A percentile compares a stretch with the other conserved stretches of the same genome.
Evolutionary conservation across 257 asterid genomes (phyloP).

Genomic region (Orobanche coerulescens): DNA sequence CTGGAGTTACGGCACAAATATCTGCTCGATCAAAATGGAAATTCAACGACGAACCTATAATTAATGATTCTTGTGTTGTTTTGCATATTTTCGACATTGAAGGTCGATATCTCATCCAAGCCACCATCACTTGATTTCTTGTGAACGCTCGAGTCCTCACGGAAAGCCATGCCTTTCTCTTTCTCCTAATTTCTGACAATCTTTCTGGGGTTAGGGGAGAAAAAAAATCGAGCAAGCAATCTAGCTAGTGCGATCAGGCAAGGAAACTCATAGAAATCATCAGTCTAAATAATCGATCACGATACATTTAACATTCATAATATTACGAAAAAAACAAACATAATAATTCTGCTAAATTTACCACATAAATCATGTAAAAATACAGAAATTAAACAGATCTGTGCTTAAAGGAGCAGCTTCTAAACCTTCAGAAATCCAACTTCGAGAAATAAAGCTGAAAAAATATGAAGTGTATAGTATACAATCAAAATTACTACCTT

Average conservation of each 20-base stretch:
- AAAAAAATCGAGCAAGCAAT: neutral
- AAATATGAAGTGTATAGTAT: neutral
- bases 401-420: neutral
- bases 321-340: neutral
- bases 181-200: slow-evolving; percentile 19
- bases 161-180: slow-evolving; percentile 43
- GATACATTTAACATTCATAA: neutral
- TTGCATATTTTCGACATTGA: slow-evolving; percentile 66
- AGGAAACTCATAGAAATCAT: neutral
- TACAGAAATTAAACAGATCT: slow-evolving; percentile 19
- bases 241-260: slow-evolving; percentile 12
- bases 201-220: slow-evolving; percentile 4
- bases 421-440: neutral
- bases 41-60: slow-evolving; percentile 47
- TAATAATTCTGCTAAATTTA: neutral
- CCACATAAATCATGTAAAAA: neutral
- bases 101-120: slow-evolving; percentile 51
- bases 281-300: neutral
- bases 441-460: neutral
- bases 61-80: slow-evolving; percentile 57
- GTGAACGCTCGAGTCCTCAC: slow-evolving; percentile 34
- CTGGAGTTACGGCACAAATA: neutral
- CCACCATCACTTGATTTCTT: slow-evolving; percentile 38
- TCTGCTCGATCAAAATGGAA: neutral
- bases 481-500: neutral